Evolutionary conservation across 108 stramenopile genomes (phyloP).

Genomic region (Skeletonema tropicum): DNA sequence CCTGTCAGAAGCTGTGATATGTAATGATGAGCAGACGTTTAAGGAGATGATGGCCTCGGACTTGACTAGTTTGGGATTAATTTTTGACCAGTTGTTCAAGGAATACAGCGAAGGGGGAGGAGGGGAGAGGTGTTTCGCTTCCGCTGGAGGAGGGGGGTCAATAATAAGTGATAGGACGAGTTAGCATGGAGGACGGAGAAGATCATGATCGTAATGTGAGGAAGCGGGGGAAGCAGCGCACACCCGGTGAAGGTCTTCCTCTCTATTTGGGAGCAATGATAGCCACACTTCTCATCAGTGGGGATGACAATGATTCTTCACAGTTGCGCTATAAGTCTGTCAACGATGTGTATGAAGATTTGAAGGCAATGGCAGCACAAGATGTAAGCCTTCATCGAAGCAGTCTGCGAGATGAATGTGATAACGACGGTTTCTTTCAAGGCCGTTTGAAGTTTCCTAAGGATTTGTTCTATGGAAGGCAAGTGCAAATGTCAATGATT

Average conservation of each 20-base stretch:
- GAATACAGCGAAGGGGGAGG: background rate
- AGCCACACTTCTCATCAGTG: constrained; percentile 17
- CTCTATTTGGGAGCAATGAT: constrained; percentile 32
- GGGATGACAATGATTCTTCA: constrained; percentile 7
- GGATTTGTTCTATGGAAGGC: constrained; percentile 34
- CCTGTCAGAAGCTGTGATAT: constrained; percentile 16
- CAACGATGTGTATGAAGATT: constrained; percentile 31
- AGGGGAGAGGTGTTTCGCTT: background rate
- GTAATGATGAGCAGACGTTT: constrained; percentile 7
- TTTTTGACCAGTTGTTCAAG: constrained; percentile 23
- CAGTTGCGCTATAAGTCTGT: constrained; percentile 18
- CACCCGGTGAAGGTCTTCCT: constrained; percentile 22
- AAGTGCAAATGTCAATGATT: constrained; percentile 38
- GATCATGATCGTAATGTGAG: constrained; percentile 5
- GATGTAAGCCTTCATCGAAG: background rate
- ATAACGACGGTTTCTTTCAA: background rate
- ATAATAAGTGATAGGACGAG: background rate
- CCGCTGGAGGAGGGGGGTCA: background rate
- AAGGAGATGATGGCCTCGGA: constrained; percentile 21
- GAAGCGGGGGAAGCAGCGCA: constrained; percentile 25
- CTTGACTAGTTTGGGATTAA: constrained; percentile 15
- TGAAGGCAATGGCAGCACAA: constrained; percentile 25
- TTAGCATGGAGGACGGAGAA: background rate
- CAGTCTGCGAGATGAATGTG: constrained; percentile 3
- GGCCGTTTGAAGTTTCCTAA: constrained; percentile 4